Conservation (phyloP, 1,284 basidiomycete species). For the Puccinia coronata region DNA sequence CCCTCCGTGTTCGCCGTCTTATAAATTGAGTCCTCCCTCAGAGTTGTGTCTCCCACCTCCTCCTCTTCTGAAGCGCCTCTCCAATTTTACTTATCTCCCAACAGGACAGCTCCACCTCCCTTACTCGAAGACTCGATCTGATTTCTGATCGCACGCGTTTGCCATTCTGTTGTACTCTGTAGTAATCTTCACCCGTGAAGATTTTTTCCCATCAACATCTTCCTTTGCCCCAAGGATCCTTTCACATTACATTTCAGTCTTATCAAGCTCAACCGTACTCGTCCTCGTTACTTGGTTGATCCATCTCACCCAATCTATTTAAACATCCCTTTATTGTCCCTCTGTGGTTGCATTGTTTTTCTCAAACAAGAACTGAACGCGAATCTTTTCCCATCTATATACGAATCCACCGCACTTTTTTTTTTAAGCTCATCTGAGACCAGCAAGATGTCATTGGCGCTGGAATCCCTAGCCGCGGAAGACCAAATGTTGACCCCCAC, state of each 20-base stretch:
- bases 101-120: neutral
- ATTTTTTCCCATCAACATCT: constrained; percentile 16
- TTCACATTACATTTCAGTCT: constrained; percentile 15
- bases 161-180: constrained; percentile 39
- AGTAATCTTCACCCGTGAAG: constrained; percentile 17
- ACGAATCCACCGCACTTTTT: neutral
- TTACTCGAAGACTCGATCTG: constrained; percentile 13
- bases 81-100: neutral
- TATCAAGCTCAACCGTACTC: constrained; percentile 20
- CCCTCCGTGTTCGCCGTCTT: too few species aligned
- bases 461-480: constrained; percentile 18
- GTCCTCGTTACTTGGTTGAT: constrained; percentile 19
- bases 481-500: constrained; percentile 29
- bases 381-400: neutral
- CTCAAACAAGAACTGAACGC: neutral
- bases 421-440: too few species aligned
- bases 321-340: neutral
- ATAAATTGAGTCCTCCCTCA: too few species aligned
- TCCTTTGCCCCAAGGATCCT: constrained; percentile 8
- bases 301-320: constrained; percentile 15
- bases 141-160: constrained; percentile 27
- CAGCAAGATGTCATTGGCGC: constrained; percentile 33
- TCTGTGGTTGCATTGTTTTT: neutral
- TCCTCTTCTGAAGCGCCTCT: neutral
- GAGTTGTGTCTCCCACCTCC: neutral